Evolutionary conservation across 1,284 basidiomycete genomes (phyloP).

Genomic region (Cystobasidiaceae sp.): DNA sequence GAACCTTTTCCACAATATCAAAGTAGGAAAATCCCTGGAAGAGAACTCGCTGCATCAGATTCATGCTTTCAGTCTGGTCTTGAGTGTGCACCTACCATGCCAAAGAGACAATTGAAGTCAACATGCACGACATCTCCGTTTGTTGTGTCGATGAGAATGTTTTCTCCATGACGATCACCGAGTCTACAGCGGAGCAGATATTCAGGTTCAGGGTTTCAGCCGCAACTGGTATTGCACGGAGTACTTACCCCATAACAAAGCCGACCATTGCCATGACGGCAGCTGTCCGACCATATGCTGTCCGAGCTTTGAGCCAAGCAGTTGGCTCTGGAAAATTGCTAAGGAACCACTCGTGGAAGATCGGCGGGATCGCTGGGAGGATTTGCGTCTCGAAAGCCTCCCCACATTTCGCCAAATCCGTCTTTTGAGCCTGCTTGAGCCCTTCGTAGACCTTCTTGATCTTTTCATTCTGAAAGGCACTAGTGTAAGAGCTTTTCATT

Average conservation of each 20-base stretch:
- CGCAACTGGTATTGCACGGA: no score
- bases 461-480: conserved; percentile 50
- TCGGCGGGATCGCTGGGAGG: conserved; percentile 65
- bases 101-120: conserved; percentile 97
- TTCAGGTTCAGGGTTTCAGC: neutral
- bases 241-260: conserved; percentile 89
- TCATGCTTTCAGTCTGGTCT: no score
- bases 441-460: conserved; percentile 56
- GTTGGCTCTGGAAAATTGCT: conserved; percentile 95
- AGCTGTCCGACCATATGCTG: conserved; percentile 79
- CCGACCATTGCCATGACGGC: conserved; percentile 99
- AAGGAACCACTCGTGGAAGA: conserved; percentile 97
- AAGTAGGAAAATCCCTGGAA: conserved; percentile 49
- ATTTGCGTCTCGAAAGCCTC: conserved; percentile 61
- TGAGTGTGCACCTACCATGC: conserved; percentile 78
- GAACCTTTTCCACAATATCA: conserved; percentile 86
- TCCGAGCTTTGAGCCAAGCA: conserved; percentile 83
- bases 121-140: conserved; percentile 93
- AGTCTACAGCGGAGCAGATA: conserved; percentile 55
- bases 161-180: conserved; percentile 97
- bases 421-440: conserved; percentile 48
- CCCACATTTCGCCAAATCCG: conserved; percentile 54
- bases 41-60: no score
- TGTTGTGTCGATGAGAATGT: conserved; percentile 84
- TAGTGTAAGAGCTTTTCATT: conserved; percentile 2